Evolutionary conservation across 208 protist genomes (phyloP).

Genomic region (Acanthamoeba healyi): DNA sequence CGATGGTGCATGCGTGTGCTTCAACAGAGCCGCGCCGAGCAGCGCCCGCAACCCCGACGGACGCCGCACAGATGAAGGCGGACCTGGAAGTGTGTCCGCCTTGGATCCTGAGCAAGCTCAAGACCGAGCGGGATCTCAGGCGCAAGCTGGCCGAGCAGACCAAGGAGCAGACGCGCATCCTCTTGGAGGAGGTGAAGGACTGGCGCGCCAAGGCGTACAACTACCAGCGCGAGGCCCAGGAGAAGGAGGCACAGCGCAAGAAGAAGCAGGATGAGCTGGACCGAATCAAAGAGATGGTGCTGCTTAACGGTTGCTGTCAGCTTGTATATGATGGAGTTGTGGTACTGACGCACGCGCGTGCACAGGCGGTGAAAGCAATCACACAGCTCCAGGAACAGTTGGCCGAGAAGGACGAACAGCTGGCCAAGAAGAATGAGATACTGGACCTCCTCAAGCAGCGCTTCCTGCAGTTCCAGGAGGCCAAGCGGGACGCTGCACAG

Average conservation of each 20-base stretch:
- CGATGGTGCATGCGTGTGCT: not conserved
- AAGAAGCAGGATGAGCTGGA: conserved; percentile 58
- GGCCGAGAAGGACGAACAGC: conserved; percentile 40
- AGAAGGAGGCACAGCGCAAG: not conserved
- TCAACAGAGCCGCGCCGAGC: not conserved
- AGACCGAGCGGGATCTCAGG: conserved; percentile 45
- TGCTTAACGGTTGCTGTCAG: not conserved
- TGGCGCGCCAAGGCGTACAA: conserved; percentile 62
- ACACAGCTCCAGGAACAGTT: conserved; percentile 47
- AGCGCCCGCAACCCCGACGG: not conserved
- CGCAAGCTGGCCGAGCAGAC: conserved; percentile 70
- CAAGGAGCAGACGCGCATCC: conserved; percentile 64
- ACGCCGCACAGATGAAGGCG: conserved; percentile 54
- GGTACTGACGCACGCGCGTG: not conserved
- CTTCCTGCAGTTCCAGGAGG: conserved; percentile 50
- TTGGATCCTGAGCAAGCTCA: conserved; percentile 68
- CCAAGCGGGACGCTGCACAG: not conserved
- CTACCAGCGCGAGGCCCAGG: conserved; percentile 14
- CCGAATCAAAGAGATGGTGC: conserved; percentile 61
- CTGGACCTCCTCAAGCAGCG: conserved; percentile 52
- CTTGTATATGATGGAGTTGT: too few relatives aligned
- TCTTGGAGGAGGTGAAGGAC: conserved; percentile 49
- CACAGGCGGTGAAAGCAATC: conserved; percentile 48
- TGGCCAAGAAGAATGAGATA: conserved; percentile 68
- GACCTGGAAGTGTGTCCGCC: conserved; percentile 56